Evolutionary conservation across 495 filamentous ascomycete species (phyloP).

Genomic region (Aspergillus homomorphus): DNA sequence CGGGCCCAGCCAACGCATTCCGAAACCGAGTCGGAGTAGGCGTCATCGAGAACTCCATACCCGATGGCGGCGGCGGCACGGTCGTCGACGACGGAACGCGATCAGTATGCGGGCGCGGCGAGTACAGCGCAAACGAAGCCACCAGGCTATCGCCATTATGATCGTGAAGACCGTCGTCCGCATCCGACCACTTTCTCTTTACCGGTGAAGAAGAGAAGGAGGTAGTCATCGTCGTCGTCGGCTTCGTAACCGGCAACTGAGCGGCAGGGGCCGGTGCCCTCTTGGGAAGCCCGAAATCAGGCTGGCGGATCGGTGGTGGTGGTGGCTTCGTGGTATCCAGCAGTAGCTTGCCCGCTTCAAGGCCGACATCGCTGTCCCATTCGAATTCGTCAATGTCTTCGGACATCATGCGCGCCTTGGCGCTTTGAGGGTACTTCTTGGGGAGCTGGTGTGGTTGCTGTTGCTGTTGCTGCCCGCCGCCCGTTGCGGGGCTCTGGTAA

Average conservation of each 20-base stretch:
- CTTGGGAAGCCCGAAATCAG: conserved; percentile 26
- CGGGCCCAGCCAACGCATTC: conserved; percentile 25
- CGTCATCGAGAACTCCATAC: conserved; percentile 40
- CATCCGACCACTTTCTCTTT: conserved; percentile 49
- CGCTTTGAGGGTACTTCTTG: conserved; percentile 31
- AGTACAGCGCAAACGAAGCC: background rate
- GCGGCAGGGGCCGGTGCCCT: background rate
- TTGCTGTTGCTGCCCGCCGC: background rate
- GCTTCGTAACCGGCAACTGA: background rate
- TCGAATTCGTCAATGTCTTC: conserved; percentile 46
- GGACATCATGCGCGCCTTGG: conserved; percentile 38
- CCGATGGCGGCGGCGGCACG: conserved; percentile 19
- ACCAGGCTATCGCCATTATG: conserved; percentile 18
- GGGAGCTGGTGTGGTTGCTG: conserved; percentile 12
- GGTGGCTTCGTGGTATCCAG: conserved; percentile 1
- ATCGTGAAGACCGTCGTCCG: conserved; percentile 21
- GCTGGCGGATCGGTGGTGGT: conserved; percentile 17
- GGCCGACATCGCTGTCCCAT: conserved; percentile 33
- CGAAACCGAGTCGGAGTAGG: conserved; percentile 50
- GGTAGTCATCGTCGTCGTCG: background rate
- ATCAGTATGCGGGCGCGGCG: background rate
- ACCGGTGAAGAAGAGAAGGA: conserved; percentile 36
- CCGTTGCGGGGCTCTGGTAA: conserved; percentile 11
- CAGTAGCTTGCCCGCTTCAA: conserved; percentile 6
- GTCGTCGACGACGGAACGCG: background rate